Percentiles rank a stretch among this genome's conserved stretches.
phyloP scores from a whole-genome alignment of 257 asterid species.

The Oldenlandia corymbosa region DNA sequence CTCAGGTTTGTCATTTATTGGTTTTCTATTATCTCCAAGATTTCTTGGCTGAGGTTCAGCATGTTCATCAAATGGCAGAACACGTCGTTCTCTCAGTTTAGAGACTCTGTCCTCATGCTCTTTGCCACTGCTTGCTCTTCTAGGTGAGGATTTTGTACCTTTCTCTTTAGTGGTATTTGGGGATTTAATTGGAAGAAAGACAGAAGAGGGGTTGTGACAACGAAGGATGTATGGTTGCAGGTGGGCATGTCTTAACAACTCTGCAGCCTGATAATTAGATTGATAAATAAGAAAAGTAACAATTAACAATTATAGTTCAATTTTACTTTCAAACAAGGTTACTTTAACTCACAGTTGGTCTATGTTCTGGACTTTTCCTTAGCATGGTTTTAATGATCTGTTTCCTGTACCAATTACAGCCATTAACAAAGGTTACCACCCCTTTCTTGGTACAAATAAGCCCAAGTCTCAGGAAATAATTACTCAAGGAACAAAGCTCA shows the following conservation, averaged over 20 bases:
- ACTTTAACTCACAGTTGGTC: conserved; percentile 66
- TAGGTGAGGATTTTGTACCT: conserved; percentile 43
- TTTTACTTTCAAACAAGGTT: not conserved
- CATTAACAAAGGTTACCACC: not conserved
- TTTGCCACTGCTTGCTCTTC: conserved; percentile 39
- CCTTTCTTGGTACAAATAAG: not conserved
- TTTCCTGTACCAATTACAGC: conserved; percentile 45
- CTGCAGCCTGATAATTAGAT: conserved; percentile 60
- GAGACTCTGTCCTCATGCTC: conserved; percentile 31
- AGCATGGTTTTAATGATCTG: conserved; percentile 93
- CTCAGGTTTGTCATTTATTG: conserved; percentile 44
- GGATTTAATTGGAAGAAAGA: conserved; percentile 84
- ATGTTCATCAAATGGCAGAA: conserved; percentile 54
- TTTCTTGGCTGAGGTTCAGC: conserved; percentile 31
- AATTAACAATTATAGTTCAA: not conserved
- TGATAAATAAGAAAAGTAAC: conserved; percentile 8
- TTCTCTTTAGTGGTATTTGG: conserved; percentile 58
- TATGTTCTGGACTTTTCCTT: conserved; percentile 83
- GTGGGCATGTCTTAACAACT: conserved; percentile 79
- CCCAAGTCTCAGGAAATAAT: not conserved
- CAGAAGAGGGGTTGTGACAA: conserved; percentile 64
- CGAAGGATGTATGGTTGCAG: conserved; percentile 79
- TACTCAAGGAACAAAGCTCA: not conserved
- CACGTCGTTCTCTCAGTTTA: conserved; percentile 42
- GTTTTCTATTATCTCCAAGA: conserved; percentile 27